Base-by-base conservation (phyloP, 352 stramenopile genomes). In the Sclerospora graminicola region DNA sequence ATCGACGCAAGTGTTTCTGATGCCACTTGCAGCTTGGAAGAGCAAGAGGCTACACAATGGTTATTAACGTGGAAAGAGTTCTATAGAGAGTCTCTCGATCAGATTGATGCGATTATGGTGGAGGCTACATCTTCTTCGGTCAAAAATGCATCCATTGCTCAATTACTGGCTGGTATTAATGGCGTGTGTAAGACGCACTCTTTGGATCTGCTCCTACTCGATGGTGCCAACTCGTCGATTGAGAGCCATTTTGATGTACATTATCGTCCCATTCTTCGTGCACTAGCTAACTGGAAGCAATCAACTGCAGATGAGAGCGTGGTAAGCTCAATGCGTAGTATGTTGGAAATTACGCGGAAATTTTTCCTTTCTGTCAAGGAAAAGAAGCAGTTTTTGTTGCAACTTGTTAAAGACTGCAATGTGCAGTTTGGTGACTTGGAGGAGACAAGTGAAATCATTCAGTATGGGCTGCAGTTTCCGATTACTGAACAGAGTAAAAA, bases 381-480 rank as follows among this genome's bases (percentile, higher is more conserved):
- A 37, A 89, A 89, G 49, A 84, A 82, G 33, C 37, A 58, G 13
- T 85, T 86, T 45, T 40, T 89, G 37, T 45, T 84, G 33, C 60
- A 83, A 23, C 50, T 89, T 20, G 84, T 89, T 44, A 60, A 78
- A 36, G 71, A 85, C 37, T 73, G 77, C 23, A 59, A 48, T 8
- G 69, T 89, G 14, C 77, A 84, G 46, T 85, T 78, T 16, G 71
- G 77, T 15, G 67, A 86, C 34, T 69, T 86, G 55, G 19, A 44
- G 8, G 66, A 84, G 11, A 67, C 69, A 1, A 73, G 67, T 3
- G 53, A 67, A 5, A 68, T 89, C 9, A 73, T 89, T 29, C 57
- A 67, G 23, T 60, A 71, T 24, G 60, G 68, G 32, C 53, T 89
- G 28, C 67, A 66, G n/a, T 84, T 84, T 31, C 57, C 71, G 1